Evolutionary conservation across 192 early-diverging fungal genomes (phyloP), one percentile per base, ranked within the genome.

Genomic region (Coemansia umbellata): DNA sequence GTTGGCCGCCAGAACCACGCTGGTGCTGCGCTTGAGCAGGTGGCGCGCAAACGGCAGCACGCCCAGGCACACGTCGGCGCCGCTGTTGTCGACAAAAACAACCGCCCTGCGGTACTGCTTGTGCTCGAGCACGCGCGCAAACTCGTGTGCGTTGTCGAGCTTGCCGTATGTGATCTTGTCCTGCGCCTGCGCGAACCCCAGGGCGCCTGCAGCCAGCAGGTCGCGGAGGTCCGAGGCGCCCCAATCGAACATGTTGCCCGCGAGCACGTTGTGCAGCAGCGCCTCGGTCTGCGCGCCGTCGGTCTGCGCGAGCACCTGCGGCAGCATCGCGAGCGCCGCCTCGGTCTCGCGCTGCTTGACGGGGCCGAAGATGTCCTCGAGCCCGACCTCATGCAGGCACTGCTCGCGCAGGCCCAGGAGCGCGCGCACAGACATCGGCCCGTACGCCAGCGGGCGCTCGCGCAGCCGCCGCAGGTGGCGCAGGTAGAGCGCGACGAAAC

Each of bases 181-280:
- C 5, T 56, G 53, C 1, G 83, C 90, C 3, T 53, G 49, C 13
- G 58, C 62, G 51, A 91, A 84, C 41, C 82, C 78, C 28, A 91
- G 67, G 17, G 70, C 63, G 14, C 85, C 86, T 5, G 44, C 60
- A 13, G 63, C 66, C 23, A 91, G 55, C 75, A 80, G 60, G 31
- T 81, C 76, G 13, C 81, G 77, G 31, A 92, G 71, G 24, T 69
- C 63, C 22, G 76, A 66, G 1, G 85, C 80, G 3, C 89, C 82
- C 89, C 90, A 92, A 69, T 92, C 89, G 43, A 85, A 91, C 89
- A 91, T 91, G 63, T 92, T 92, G 18, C 89, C 87, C 8, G 88
- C 85, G 44, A 91, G 58, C 19, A 87, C 78, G 56, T 92, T 88
- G 23, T 80, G 75, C 42, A 89, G 43, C 32, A 91, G 55, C 32